Base-by-base conservation (phyloP, 1,284 basidiomycete genomes). In the Melampsora abietis-canadensis region DNA sequence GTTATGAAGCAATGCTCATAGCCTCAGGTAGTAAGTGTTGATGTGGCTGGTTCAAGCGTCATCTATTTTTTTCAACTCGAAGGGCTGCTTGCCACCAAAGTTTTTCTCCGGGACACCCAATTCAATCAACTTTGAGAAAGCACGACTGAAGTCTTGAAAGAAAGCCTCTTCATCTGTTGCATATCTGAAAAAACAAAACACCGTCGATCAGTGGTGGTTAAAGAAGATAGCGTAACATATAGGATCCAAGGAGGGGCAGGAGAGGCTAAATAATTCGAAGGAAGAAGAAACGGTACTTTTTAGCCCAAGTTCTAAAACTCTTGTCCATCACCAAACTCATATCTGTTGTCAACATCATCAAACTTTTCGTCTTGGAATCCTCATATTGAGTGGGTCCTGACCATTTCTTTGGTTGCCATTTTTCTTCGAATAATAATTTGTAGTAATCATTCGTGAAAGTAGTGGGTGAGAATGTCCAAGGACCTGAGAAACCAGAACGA, bases 371-470 rank as follows among this genome's bases (percentile, higher is more conserved):
- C 83, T 88, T 89, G 87, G 92, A 92, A 85, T 98, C 94, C 84
- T 92, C 88, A 77, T 90, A 89, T 84, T 98, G 75, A 37, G 67
- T 61, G 0, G 76, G 76, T 51, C 78, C 79, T 30, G 79, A 84
- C 80, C 84, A 92, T 87, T 85, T 84, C 78, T 80, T 80, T 81
- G 82, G 83, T 64, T 80, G 77, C 86, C 86, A 87, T 79, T 89
- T 92, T 85, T 97, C 92, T 79, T 90, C 87, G 79, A 94, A 87
- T 74, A 98, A 86, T 48, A 95, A 87, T 80, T 89, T 89, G 87
- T 85, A 98, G 86, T 87, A 97, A 81, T 93, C 90, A 84, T 97
- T 97, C 63, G 90, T 90, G 82, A 97, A 84, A 15, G 90, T 90
- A 17, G 87, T 92, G 10, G 92, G 92, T 46, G 59, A 67, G 86